A percentile compares a stretch with the other conserved stretches of the same genome.
Conservation (phyloP, 2,329 filamentous ascomycete genomes). For the Claviceps maximensis region DNA sequence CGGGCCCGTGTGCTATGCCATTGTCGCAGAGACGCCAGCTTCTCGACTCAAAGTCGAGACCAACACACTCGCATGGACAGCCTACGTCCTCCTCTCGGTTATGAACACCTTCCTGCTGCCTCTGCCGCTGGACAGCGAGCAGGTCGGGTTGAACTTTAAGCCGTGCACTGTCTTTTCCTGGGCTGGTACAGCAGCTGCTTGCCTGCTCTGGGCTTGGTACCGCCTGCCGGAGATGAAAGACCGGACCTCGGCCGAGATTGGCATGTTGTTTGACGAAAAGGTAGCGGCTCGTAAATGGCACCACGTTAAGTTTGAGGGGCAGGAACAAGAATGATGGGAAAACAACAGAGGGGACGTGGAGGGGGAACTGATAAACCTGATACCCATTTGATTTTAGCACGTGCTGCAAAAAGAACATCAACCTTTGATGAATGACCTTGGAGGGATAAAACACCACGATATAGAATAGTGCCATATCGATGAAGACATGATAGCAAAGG, state of each 20-base stretch:
- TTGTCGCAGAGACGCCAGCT: constrained; percentile 27
- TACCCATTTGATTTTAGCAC: background rate
- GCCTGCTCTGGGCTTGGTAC: constrained; percentile 11
- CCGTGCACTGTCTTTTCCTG: constrained; percentile 10
- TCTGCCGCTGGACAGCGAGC: constrained; percentile 9
- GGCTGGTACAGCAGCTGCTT: constrained; percentile 6
- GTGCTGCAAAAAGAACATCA: no score
- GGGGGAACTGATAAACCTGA: background rate
- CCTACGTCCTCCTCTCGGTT: constrained; percentile 9
- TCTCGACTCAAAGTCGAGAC: constrained; percentile 12
- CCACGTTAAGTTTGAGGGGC: background rate
- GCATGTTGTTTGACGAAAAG: constrained; percentile 11
- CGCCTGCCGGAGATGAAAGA: constrained; percentile 13
- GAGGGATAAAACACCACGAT: no score
- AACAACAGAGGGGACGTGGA: background rate
- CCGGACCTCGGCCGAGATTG: constrained; percentile 11
- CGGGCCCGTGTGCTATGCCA: constrained; percentile 24
- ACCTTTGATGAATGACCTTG: no score
- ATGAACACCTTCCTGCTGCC: constrained; percentile 11
- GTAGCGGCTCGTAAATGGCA: constrained; percentile 12
- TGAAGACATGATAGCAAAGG: no score
- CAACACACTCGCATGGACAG: constrained; percentile 9
- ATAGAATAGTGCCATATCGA: no score
- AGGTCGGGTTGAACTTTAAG: constrained; percentile 11
- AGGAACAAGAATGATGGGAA: no score